Percentiles rank a stretch among this genome's conserved stretches.
phyloP scores from a whole-genome alignment of 1,284 basidiomycete species.

The Psilocybe mexicana region DNA sequence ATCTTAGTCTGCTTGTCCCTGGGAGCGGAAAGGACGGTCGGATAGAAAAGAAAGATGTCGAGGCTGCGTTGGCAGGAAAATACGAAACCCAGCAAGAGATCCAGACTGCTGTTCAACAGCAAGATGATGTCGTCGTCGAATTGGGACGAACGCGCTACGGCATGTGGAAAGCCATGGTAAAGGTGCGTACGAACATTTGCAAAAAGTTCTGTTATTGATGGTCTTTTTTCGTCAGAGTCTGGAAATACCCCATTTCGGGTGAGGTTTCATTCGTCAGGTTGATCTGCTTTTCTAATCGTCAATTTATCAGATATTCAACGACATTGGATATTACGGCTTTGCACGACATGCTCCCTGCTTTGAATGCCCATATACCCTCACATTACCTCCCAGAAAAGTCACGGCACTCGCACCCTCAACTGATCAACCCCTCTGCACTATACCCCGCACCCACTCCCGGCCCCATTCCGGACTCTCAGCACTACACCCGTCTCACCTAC shows the following conservation, averaged over 20 bases:
- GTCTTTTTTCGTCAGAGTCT: slow-evolving; percentile 52
- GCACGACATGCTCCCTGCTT: slow-evolving; percentile 65
- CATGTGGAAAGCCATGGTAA: slow-evolving; percentile 88
- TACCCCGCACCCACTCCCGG: slow-evolving; percentile 42
- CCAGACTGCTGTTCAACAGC: neutral
- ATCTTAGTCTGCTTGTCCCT: slow-evolving; percentile 57
- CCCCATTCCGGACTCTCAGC: slow-evolving; percentile 43
- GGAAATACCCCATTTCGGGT: slow-evolving; percentile 83
- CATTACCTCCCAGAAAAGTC: slow-evolving; percentile 52
- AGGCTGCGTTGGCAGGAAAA: slow-evolving; percentile 49
- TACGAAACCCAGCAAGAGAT: neutral
- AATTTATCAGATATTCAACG: slow-evolving; percentile 62
- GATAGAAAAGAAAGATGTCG: slow-evolving; percentile 76
- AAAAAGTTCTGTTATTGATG: neutral
- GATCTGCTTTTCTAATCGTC: neutral
- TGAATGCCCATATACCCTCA: slow-evolving; percentile 72
- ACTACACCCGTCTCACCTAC: slow-evolving; percentile 73
- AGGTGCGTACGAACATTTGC: slow-evolving; percentile 40
- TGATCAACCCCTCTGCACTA: slow-evolving; percentile 38
- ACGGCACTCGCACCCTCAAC: slow-evolving; percentile 25
- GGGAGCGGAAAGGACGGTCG: slow-evolving; percentile 79
- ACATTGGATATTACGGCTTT: slow-evolving; percentile 82
- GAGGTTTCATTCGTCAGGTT: slow-evolving; percentile 21
- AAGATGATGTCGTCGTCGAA: slow-evolving; percentile 61
- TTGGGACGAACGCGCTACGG: slow-evolving; percentile 77